These are phyloP conservation scores for Tuctoria greenei DNA, from an alignment of 176 grass and related monocot species.

Conservation along the genomic window DNA sequence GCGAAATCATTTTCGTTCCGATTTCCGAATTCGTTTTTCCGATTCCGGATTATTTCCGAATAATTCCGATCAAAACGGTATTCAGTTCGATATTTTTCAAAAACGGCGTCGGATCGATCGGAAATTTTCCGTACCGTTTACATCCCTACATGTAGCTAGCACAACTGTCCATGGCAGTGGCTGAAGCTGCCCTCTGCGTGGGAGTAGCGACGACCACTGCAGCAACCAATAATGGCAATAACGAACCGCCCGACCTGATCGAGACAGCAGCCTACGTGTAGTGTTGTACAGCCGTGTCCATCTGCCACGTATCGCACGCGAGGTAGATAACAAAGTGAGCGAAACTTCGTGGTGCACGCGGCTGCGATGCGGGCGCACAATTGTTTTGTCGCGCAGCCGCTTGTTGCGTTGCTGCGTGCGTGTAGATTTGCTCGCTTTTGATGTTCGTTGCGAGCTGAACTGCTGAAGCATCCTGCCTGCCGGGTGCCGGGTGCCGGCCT, in stretches of 20 bases:
- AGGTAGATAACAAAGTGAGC: too few species aligned
- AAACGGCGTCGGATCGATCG: too few species aligned
- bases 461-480: neutral
- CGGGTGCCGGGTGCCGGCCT: too few species aligned
- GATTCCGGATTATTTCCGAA: too few species aligned
- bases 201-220: neutral
- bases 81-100: too few species aligned
- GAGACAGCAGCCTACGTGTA: neutral
- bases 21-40: too few species aligned
- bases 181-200: neutral
- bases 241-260: neutral
- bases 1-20: too few species aligned
- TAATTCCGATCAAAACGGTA: too few species aligned
- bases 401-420: conserved; percentile 28
- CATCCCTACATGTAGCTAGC: neutral
- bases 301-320: too few species aligned
- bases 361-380: neutral
- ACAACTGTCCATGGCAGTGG: neutral
- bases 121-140: too few species aligned
- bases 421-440: neutral
- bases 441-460: too few species aligned
- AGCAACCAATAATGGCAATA: neutral
- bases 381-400: neutral
- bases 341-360: neutral
- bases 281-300: too few species aligned